Conservation (phyloP, 345 rosid genomes). For the Eucalyptus rudis region DNA sequence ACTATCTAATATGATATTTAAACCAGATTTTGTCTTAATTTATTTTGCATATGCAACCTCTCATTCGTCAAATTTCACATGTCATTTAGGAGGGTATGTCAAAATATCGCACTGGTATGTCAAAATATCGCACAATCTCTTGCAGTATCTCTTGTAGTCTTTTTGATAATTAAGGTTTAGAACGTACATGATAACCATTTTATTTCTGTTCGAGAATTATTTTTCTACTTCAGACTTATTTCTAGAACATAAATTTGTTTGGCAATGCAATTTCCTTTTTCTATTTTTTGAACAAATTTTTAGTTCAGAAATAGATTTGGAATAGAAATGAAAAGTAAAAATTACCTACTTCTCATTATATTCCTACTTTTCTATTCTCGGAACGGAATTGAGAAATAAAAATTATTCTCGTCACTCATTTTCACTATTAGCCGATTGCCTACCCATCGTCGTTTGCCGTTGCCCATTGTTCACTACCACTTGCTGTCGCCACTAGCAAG, state of each 20-base stretch:
- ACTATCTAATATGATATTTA: background rate
- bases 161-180: background rate
- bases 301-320: fast-evolving
- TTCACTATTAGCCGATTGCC: fast-evolving
- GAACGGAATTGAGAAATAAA: fast-evolving
- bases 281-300: fast-evolving
- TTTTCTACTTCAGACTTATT: fast-evolving
- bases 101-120: background rate
- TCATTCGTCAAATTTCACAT: fast-evolving
- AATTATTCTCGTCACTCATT: fast-evolving
- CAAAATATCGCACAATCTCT: no score
- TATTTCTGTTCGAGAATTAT: fast-evolving
- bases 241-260: fast-evolving
- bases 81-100: background rate
- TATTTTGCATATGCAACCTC: fast-evolving
- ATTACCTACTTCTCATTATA: no score
- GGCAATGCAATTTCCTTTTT: no score
- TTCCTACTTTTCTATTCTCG: fast-evolving
- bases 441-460: fast-evolving
- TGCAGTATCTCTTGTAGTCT: background rate
- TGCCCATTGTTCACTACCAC: fast-evolving
- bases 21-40: fast-evolving
- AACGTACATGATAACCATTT: fast-evolving
- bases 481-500: fast-evolving
- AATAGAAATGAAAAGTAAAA: fast-evolving